Conservation (phyloP, 164 flowering plant species). For the Protea cynaroides region DNA sequence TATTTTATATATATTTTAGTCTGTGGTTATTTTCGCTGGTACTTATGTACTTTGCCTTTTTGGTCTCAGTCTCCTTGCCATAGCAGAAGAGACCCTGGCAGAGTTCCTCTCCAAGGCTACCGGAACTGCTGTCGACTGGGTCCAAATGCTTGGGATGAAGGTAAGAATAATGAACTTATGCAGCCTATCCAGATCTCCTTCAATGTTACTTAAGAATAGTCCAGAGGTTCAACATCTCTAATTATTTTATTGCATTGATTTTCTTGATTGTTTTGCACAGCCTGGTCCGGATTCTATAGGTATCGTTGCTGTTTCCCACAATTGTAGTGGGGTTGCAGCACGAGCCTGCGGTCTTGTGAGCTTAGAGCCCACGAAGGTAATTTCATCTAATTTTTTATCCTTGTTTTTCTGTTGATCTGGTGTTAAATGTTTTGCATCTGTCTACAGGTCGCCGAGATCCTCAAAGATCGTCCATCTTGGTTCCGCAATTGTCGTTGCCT, state of each 20-base stretch:
- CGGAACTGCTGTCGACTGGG: conserved; percentile 99
- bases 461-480: conserved; percentile 88
- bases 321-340: conserved; percentile 82
- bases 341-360: conserved; percentile 94
- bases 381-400: background rate
- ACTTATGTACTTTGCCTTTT: background rate
- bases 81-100: conserved; percentile 94
- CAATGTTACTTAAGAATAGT: background rate
- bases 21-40: background rate
- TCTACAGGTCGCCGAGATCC: conserved; percentile 66
- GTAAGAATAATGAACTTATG: conserved; percentile 21
- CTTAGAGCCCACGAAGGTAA: conserved; percentile 81
- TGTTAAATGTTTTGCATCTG: background rate
- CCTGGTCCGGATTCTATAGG: conserved; percentile 99
- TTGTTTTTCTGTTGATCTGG: background rate
- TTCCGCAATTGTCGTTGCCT: conserved; percentile 76
- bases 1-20: background rate
- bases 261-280: background rate
- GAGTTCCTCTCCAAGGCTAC: conserved; percentile 97
- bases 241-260: no score
- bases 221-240: background rate
- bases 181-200: background rate
- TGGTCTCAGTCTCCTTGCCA: conserved; percentile 59
- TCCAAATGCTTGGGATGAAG: conserved; percentile 99
- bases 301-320: conserved; percentile 87